Evolutionary conservation across 805 yeast genomes (phyloP).

Genomic region (Suhomyces sp.): DNA sequence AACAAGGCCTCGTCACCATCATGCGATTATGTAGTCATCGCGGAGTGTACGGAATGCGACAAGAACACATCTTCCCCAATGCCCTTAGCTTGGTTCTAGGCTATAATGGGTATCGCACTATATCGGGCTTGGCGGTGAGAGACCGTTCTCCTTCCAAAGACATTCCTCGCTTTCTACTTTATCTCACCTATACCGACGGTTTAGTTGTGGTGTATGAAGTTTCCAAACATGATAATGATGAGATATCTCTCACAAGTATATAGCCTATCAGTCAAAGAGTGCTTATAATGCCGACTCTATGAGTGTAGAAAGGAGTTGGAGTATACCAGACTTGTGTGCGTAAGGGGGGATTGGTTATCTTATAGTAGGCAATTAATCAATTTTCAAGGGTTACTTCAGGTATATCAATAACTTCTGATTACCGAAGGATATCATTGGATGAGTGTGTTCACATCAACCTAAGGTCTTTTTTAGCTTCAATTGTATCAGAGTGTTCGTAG

Average conservation of each 20-base stretch:
- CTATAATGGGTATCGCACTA: constrained; percentile 27
- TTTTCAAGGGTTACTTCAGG: too few relatives aligned
- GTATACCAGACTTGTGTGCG: too few relatives aligned
- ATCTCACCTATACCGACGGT: constrained; percentile 36
- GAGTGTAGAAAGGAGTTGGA: too few relatives aligned
- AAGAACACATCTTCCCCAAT: constrained; percentile 42
- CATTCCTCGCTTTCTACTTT: constrained; percentile 28
- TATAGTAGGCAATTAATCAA: too few relatives aligned
- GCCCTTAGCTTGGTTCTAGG: constrained; percentile 26
- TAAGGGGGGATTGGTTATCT: too few relatives aligned
- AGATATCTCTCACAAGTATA: not conserved
- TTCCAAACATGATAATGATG: not conserved
- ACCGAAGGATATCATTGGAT: too few relatives aligned
- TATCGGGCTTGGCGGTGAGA: constrained; percentile 31
- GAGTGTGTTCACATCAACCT: too few relatives aligned
- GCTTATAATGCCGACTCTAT: too few relatives aligned
- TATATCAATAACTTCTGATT: too few relatives aligned
- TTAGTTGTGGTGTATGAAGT: constrained; percentile 15
- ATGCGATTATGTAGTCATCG: constrained; percentile 35
- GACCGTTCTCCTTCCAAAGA: constrained; percentile 18
- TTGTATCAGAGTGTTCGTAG: too few relatives aligned
- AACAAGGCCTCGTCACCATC: constrained; percentile 36
- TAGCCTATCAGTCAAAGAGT: too few relatives aligned
- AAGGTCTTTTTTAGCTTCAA: too few relatives aligned
- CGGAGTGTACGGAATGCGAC: constrained; percentile 42